Conservation (phyloP, 768 basidiomycete genomes). For the Cystobasidium ongulense region DNA sequence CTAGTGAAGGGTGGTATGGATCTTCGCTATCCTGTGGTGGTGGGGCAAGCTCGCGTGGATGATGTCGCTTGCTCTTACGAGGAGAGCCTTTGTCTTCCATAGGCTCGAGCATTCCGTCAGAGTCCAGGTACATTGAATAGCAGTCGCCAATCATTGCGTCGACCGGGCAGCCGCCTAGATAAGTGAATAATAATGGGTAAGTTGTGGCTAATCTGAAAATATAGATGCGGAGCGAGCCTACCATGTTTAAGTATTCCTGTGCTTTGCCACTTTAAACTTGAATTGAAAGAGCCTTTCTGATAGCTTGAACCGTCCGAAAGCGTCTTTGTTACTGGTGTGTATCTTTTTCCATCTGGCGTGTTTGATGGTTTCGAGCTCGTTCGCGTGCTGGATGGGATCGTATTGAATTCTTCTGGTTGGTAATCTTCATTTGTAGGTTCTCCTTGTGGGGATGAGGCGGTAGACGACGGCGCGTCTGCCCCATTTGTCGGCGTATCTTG, state of each 20-base stretch:
- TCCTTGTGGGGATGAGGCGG: neutral
- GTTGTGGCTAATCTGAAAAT: neutral
- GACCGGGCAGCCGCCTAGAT: slow-evolving; percentile 49
- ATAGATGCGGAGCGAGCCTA: neutral
- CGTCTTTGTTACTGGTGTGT: slow-evolving; percentile 3
- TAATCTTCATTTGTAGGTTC: neutral
- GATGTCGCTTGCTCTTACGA: neutral
- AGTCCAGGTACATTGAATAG: neutral
- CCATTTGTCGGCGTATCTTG: neutral
- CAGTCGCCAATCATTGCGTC: slow-evolving; percentile 3
- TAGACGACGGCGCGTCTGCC: neutral
- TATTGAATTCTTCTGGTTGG: neutral
- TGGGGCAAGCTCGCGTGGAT: neutral
- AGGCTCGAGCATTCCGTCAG: neutral
- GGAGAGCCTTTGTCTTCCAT: neutral
- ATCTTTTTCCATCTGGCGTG: neutral
- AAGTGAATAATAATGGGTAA: neutral
- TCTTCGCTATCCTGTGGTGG: neutral
- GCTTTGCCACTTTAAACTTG: slow-evolving; percentile 2
- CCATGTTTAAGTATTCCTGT: neutral
- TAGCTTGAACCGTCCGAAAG: neutral
- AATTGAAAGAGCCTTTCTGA: slow-evolving; percentile 10
- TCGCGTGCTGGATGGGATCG: neutral
- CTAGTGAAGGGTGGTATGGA: neutral
- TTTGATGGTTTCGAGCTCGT: neutral